phyloP scores from a whole-genome alignment of 2,329 filamentous ascomycete species.

The Penicillium sp. region DNA sequence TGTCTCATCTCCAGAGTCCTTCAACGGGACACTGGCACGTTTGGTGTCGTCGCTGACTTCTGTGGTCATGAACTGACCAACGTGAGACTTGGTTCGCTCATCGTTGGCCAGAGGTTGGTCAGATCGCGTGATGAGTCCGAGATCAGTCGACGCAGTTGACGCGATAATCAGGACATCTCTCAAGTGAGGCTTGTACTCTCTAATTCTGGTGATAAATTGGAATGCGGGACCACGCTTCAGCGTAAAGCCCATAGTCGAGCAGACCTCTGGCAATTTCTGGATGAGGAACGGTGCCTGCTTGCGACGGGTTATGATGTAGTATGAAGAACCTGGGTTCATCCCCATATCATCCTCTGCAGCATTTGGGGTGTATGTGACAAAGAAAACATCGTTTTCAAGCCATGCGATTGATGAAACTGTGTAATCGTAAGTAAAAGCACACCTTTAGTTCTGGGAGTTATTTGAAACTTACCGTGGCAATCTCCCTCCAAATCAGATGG shows the following conservation, averaged over 20 bases:
- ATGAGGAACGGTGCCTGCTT: constrained; percentile 64
- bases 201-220: constrained; percentile 74
- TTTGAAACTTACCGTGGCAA: constrained; percentile 61
- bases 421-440: constrained; percentile 6
- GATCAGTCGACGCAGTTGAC: constrained; percentile 75
- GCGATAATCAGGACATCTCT: constrained; percentile 79
- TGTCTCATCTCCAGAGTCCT: constrained; percentile 65
- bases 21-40: constrained; percentile 79
- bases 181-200: constrained; percentile 76
- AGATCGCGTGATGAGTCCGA: constrained; percentile 75
- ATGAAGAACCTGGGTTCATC: constrained; percentile 63
- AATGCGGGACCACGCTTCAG: constrained; percentile 64
- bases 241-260: constrained; percentile 65
- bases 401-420: constrained; percentile 76
- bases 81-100: constrained; percentile 59
- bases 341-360: constrained; percentile 55
- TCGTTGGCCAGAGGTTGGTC: constrained; percentile 65
- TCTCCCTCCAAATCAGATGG: constrained; percentile 65
- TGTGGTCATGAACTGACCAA: constrained; percentile 64
- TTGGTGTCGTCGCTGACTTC: constrained; percentile 64
- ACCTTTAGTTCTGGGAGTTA: background rate
- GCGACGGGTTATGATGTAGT: constrained; percentile 74
- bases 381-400: constrained; percentile 84
- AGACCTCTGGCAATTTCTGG: constrained; percentile 72
- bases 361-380: constrained; percentile 72